Evolutionary conservation across 2,329 filamentous ascomycete genomes (phyloP).

Genomic region (Aspergillus sp.): DNA sequence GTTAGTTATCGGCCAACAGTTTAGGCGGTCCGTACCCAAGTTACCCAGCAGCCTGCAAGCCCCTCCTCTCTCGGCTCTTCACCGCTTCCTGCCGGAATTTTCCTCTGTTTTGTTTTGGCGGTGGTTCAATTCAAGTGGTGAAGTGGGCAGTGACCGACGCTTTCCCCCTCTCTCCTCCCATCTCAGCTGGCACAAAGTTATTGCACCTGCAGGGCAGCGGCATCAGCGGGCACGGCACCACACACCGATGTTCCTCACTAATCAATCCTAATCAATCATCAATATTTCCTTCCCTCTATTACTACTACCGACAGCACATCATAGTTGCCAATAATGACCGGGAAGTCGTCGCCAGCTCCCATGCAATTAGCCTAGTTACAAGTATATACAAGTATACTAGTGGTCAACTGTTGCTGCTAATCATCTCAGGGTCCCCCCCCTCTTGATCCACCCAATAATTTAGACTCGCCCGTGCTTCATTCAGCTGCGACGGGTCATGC

Average conservation of each 20-base stretch:
- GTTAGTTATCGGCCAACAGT: slow-evolving; percentile 11
- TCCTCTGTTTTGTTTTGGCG: too few relatives aligned
- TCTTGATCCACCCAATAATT: slow-evolving; percentile 8
- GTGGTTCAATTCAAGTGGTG: too few relatives aligned
- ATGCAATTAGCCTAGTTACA: not conserved
- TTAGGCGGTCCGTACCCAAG: slow-evolving; percentile 20
- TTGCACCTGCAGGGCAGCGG: slow-evolving; percentile 7
- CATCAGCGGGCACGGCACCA: slow-evolving; percentile 5
- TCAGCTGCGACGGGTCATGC: slow-evolving; percentile 12
- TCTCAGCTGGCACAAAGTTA: slow-evolving; percentile 3
- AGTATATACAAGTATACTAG: not conserved
- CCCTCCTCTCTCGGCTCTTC: slow-evolving; percentile 14
- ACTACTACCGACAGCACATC: slow-evolving; percentile 8
- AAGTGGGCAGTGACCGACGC: not conserved
- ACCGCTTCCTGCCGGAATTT: slow-evolving; percentile 18
- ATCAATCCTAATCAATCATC: not conserved
- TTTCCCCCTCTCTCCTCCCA: not conserved
- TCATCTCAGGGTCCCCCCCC: slow-evolving; percentile 3
- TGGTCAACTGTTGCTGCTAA: not conserved
- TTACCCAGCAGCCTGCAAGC: slow-evolving; percentile 14
- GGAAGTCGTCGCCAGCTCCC: not conserved
- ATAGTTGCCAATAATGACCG: not conserved
- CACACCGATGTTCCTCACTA: slow-evolving; percentile 6
- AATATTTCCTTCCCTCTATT: not conserved
- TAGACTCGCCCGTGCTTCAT: not conserved